A percentile compares a stretch with the other conserved stretches of the same genome.
Conservation (phyloP, 192 early-diverging fungal genomes). For the Phycomyces blakesleeanus region DNA sequence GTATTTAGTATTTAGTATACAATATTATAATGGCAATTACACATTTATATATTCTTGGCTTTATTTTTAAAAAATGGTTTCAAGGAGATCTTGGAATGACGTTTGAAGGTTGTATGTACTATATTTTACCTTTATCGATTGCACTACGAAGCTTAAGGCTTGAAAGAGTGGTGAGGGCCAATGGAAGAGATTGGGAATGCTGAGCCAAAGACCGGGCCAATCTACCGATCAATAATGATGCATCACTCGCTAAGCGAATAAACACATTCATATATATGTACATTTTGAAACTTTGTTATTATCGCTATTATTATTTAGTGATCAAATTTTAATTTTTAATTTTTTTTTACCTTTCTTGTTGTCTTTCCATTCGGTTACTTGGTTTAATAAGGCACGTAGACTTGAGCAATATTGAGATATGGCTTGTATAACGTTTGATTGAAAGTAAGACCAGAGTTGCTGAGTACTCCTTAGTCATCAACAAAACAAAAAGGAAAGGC, state of each 20-base stretch:
- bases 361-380: constrained; percentile 6
- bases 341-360: constrained; percentile 1
- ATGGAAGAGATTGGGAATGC: constrained; percentile 21
- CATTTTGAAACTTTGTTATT: too few relatives aligned
- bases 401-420: not conserved
- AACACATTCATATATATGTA: too few relatives aligned
- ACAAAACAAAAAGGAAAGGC: too few relatives aligned
- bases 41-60: constrained; percentile 4
- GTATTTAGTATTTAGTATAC: not conserved
- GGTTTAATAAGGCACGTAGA: constrained; percentile 1
- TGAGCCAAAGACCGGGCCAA: constrained; percentile 26
- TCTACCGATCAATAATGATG: constrained; percentile 8
- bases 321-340: not conserved
- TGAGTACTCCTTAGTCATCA: not conserved
- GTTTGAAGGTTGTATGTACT: too few relatives aligned
- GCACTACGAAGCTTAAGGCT: constrained; percentile 16
- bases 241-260: constrained; percentile 1
- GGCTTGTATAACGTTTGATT: not conserved
- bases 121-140: constrained; percentile 22
- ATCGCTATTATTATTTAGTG: too few relatives aligned
- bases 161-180: not conserved
- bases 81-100: too few relatives aligned
- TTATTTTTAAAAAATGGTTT: not conserved
- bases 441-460: constrained; percentile 7
- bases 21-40: too few relatives aligned